Percentiles rank a stretch among this genome's conserved stretches.
Evolutionary conservation across 352 stramenopile species (phyloP).

Genomic region (Pythium chondricola): DNA sequence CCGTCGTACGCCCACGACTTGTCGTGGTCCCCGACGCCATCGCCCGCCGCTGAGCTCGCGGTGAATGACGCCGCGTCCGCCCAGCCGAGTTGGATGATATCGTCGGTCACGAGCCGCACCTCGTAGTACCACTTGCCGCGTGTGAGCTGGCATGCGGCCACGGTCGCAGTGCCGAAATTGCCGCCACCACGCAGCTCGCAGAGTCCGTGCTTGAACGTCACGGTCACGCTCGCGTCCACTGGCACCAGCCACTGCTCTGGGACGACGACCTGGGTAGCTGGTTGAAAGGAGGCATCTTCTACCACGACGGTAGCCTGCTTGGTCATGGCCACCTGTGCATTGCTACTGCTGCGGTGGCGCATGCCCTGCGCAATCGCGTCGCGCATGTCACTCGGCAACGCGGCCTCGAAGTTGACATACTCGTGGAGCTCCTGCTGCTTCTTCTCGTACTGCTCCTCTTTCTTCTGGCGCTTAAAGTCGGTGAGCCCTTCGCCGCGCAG

Average conservation of each 20-base stretch:
- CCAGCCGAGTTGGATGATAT: slow-evolving; percentile 91
- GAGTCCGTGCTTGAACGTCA: slow-evolving; percentile 58
- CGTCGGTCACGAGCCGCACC: slow-evolving; percentile 82
- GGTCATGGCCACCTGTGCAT: background rate
- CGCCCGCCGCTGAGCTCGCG: slow-evolving; percentile 68
- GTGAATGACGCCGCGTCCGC: slow-evolving; percentile 74
- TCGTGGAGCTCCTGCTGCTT: slow-evolving; percentile 61
- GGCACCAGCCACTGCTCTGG: slow-evolving; percentile 43
- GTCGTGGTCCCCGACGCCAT: slow-evolving; percentile 88
- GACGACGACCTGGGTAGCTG: background rate
- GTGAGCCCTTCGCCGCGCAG: slow-evolving; percentile 56
- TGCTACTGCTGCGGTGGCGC: slow-evolving; percentile 39
- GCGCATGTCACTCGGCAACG: slow-evolving; percentile 55
- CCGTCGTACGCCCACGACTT: slow-evolving; percentile 91
- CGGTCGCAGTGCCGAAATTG: slow-evolving; percentile 75
- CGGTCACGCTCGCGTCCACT: slow-evolving; percentile 30
- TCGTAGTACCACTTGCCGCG: slow-evolving; percentile 89
- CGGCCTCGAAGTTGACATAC: slow-evolving; percentile 74
- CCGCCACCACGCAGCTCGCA: slow-evolving; percentile 66
- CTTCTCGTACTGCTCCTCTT: slow-evolving; percentile 34
- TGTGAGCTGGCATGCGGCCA: slow-evolving; percentile 33
- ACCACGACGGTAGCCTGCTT: background rate
- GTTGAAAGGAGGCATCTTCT: background rate
- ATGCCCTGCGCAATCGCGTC: slow-evolving; percentile 65
- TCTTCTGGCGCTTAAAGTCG: slow-evolving; percentile 67